phyloP scores from a whole-genome alignment of 2,329 filamentous ascomycete genomes.

The Emergomyces pasteurianus region DNA sequence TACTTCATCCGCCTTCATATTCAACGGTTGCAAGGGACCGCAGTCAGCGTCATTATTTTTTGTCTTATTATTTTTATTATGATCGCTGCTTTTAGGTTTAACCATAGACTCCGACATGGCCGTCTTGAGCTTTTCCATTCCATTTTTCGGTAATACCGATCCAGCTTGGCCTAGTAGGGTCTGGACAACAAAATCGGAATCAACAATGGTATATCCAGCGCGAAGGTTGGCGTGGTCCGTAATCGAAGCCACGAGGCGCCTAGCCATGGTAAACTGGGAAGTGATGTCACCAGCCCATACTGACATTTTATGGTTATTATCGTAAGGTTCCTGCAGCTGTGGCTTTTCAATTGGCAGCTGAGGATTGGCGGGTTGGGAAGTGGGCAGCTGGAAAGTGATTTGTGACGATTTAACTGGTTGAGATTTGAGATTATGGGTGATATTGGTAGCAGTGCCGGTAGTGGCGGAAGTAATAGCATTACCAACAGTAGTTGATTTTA shows the following conservation, averaged over 20 bases:
- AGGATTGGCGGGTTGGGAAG: constrained; percentile 16
- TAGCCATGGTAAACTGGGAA: constrained; percentile 17
- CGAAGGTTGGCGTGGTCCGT: constrained; percentile 35
- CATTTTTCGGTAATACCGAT: constrained; percentile 28
- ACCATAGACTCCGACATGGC: constrained; percentile 34
- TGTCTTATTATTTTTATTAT: neutral
- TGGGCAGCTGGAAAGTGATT: constrained; percentile 7
- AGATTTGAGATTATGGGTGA: neutral
- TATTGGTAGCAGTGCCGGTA: neutral
- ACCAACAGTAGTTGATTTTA: neutral
- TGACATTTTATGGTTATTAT: constrained; percentile 2
- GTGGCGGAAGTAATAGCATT: neutral
- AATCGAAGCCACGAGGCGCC: constrained; percentile 31
- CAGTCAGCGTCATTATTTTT: constrained; percentile 10
- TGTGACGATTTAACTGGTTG: neutral
- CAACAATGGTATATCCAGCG: constrained; percentile 32
- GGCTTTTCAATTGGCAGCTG: neutral
- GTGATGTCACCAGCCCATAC: constrained; percentile 4
- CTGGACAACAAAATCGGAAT: constrained; percentile 33
- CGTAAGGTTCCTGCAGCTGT: neutral
- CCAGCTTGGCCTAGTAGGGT: constrained; percentile 31
- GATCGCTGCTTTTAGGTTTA: constrained; percentile 28
- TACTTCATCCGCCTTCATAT: constrained; percentile 34
- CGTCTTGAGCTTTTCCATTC: constrained; percentile 32
- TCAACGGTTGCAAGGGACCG: constrained; percentile 27